A percentile compares a stretch with the other conserved stretches of the same genome.
phyloP scores from a whole-genome alignment of 495 filamentous ascomycete genomes.

The Cercophora samala region DNA sequence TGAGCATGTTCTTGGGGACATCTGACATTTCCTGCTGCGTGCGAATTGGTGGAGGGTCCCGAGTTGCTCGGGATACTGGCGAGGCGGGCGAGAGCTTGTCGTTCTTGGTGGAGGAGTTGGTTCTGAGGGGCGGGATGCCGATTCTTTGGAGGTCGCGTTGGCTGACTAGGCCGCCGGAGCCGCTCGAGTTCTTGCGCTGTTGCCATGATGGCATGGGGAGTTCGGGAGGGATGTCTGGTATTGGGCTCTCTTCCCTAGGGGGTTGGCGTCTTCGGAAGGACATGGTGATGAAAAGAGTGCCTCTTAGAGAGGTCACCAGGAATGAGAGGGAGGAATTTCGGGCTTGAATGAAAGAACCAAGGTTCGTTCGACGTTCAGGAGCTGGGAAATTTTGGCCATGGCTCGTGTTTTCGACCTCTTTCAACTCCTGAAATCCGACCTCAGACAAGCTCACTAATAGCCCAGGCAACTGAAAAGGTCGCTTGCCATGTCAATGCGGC shows the following conservation, averaged over 20 bases:
- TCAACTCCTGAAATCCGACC: neutral
- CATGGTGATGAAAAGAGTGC: neutral
- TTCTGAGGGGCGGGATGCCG: neutral
- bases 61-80: neutral
- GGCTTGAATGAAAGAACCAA: neutral
- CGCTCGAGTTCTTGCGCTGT: neutral
- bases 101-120: neutral
- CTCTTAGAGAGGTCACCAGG: neutral
- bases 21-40: neutral
- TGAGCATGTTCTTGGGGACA: neutral
- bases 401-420: neutral
- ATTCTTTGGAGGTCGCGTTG: conserved; percentile 2
- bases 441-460: neutral
- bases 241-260: neutral
- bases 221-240: conserved; percentile 11
- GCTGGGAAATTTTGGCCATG: neutral
- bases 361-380: neutral
- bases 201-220: conserved; percentile 10
- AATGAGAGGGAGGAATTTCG: neutral
- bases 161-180: conserved; percentile 1
- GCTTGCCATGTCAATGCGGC: neutral
- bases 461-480: neutral
- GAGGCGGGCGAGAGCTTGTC: neutral
- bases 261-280: neutral
- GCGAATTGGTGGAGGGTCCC: conserved; percentile 2